These are phyloP conservation scores for Penicillium janthinellum DNA, from an alignment of 2,329 filamentous ascomycete genomes.

Conservation along the genomic window DNA sequence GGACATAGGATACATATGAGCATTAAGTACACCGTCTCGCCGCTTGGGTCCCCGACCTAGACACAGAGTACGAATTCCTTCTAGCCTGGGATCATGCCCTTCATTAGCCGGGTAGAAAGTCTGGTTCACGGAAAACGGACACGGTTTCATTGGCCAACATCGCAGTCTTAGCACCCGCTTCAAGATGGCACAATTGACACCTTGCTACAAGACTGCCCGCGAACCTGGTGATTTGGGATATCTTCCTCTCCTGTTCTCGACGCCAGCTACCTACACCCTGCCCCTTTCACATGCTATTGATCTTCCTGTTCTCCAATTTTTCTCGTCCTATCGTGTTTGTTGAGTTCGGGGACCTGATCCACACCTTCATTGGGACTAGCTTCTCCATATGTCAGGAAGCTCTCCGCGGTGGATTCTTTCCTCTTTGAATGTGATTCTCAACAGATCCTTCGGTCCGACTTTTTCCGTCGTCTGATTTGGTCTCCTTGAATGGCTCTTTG, in stretches of 20 bases:
- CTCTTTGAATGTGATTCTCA: slow-evolving; percentile 9
- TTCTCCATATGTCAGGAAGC: slow-evolving; percentile 10
- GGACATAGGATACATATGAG: no score
- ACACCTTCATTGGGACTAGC: slow-evolving; percentile 15
- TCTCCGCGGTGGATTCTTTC: slow-evolving; percentile 6
- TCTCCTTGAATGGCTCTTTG: not conserved
- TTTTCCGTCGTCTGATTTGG: not conserved
- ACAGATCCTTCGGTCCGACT: slow-evolving; percentile 7
- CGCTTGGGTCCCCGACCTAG: no score
- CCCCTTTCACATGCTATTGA: slow-evolving; percentile 1
- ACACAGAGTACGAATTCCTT: no score
- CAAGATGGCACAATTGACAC: not conserved
- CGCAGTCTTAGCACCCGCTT: not conserved
- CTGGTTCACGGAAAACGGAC: not conserved
- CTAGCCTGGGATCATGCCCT: not conserved
- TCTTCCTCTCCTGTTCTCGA: not conserved
- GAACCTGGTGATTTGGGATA: not conserved
- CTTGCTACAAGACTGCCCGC: no score
- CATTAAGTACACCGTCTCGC: no score
- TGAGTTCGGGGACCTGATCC: slow-evolving; percentile 9
- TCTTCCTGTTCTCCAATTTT: not conserved
- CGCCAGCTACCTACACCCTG: not conserved
- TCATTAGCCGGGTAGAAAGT: not conserved
- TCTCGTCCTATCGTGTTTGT: slow-evolving; percentile 10
- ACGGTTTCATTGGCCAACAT: not conserved